Evolutionary conservation across 2,329 filamentous ascomycete genomes (phyloP), one percentile per base, ranked within the genome.

Genomic region (Coniochaeta hoffmannii): DNA sequence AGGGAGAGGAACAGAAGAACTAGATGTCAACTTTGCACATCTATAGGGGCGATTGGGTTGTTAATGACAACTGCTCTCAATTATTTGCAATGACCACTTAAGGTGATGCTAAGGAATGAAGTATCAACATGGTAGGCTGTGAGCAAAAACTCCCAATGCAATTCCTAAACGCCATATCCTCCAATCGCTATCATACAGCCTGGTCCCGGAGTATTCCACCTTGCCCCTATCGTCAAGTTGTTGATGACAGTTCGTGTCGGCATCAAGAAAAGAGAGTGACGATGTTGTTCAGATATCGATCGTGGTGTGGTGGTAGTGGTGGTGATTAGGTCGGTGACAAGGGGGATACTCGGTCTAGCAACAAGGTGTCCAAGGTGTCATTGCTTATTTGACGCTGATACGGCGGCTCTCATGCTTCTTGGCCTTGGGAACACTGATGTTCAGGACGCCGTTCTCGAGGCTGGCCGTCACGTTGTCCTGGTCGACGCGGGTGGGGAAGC

Each of bases 361-460:
- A n/a, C n/a, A 22, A 46, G 10, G 19, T 26, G 19, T 26, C 2
- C 41, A 28, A 26, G 24, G 19, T 15, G 5, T 15, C 12, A 36
- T 30, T 1, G 12, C 28, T 36, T 76, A 83, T 66, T 73, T 68
- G 65, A 86, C 75, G 30, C 68, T 63, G 62, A 87, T 83, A 69
- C 79, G 80, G 63, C 77, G 76, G 32, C 71, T 64, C 68, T 81
- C 76, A 59, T 75, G 74, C 76, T 80, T 83, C 72, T 78, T 81
- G 24, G 80, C 79, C 77, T 88, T 89, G 53, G 87, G 87, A 17
- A 89, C 79, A 26, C 75, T 65, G 57, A 90, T 76, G 61, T 69
- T 81, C 61, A 90, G 73, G 59, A 89, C 76, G 28, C 87, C 87
- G 58, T 89, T 80, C 69, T 82, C 79, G 62, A 89, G 79, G 54